These are phyloP conservation scores for Gigaspora rosea DNA, from an alignment of 192 early-diverging fungal species.

Conservation along the genomic window DNA sequence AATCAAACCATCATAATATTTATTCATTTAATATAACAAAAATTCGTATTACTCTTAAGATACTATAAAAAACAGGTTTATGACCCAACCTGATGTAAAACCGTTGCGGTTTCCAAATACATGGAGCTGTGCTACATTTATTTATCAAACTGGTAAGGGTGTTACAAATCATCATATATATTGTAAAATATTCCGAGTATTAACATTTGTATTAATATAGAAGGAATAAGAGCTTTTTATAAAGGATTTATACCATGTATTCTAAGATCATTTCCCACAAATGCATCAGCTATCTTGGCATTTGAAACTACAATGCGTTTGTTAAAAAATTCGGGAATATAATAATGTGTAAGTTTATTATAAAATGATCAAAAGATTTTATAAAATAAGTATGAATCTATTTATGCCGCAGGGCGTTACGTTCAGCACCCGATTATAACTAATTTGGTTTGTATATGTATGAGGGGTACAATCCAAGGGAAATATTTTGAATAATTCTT, in stretches of 20 bases:
- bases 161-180: too few relatives aligned
- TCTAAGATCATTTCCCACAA: constrained; percentile 92
- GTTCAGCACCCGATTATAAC: too few relatives aligned
- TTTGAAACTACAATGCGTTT: constrained; percentile 74
- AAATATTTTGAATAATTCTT: too few relatives aligned
- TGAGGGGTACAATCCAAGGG: too few relatives aligned
- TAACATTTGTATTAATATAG: constrained; percentile 40
- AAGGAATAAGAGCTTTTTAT: constrained; percentile 85
- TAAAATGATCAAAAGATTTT: too few relatives aligned
- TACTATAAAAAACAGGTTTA: constrained; percentile 90
- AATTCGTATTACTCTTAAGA: constrained; percentile 41
- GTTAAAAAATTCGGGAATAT: constrained; percentile 22
- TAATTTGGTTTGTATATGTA: too few relatives aligned
- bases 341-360: too few relatives aligned
- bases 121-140: constrained; percentile 52
- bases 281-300: constrained; percentile 89
- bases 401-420: too few relatives aligned
- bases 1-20: not conserved
- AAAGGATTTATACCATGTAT: constrained; percentile 88
- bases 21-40: not conserved
- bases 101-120: constrained; percentile 63
- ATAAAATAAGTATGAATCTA: too few relatives aligned
- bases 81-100: constrained; percentile 83
- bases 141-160: constrained; percentile 56
- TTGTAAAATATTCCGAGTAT: not conserved